A percentile compares a stretch with the other conserved stretches of the same genome.
Conservation (phyloP, 768 basidiomycete species). For the Tremella fuciformis region DNA sequence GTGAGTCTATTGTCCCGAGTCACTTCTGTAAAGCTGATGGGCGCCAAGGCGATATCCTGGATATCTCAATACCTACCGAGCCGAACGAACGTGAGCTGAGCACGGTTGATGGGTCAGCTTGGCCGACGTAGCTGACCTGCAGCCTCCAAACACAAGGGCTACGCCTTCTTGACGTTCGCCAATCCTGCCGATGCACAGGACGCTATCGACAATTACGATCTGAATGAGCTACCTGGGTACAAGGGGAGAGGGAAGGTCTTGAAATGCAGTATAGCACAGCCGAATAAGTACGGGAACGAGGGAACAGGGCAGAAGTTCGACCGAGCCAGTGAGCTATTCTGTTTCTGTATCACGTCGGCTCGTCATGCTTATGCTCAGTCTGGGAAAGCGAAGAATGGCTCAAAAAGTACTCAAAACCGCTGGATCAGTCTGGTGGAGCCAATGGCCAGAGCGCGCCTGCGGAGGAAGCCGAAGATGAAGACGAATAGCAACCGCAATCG, state of each 20-base stretch:
- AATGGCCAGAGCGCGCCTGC: slow-evolving; percentile 5
- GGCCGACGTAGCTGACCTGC: slow-evolving; percentile 7
- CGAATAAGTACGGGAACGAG: slow-evolving; percentile 67
- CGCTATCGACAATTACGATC: slow-evolving; percentile 98
- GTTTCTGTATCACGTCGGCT: not conserved
- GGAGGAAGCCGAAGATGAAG: slow-evolving; percentile 14
- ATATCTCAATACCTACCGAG: slow-evolving; percentile 81
- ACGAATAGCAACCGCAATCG: not conserved
- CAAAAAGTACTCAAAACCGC: slow-evolving; percentile 71
- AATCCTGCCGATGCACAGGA: slow-evolving; percentile 83
- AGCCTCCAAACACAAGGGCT: slow-evolving; percentile 63
- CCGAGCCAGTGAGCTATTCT: slow-evolving; percentile 41
- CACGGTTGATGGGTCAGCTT: not conserved
- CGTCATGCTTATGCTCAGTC: slow-evolving; percentile 57
- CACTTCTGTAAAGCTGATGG: not conserved
- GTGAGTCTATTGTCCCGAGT: slow-evolving; percentile 60
- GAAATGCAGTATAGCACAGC: slow-evolving; percentile 69
- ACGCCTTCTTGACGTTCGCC: slow-evolving; percentile 85
- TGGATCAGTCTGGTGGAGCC: slow-evolving; percentile 62
- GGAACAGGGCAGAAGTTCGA: slow-evolving; percentile 48
- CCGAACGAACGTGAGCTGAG: slow-evolving; percentile 63
- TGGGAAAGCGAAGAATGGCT: slow-evolving; percentile 98
- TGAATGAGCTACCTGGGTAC: slow-evolving; percentile 77
- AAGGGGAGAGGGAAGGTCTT: slow-evolving; percentile 64
- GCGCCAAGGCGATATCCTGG: slow-evolving; percentile 77